Conservation (phyloP, 345 rosid species). For the Populus tremula region DNA sequence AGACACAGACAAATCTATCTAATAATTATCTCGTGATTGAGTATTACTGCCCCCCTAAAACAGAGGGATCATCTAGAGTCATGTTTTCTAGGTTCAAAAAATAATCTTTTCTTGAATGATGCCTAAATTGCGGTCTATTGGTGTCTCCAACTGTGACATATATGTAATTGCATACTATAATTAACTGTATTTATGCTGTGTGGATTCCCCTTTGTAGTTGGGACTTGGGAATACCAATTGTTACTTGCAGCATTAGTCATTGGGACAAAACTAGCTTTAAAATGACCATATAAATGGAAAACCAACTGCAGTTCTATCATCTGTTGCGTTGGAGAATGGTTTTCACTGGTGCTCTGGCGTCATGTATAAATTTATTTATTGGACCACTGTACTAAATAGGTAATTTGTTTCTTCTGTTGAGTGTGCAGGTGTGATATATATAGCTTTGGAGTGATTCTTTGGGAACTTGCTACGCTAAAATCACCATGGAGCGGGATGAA, state of each 20-base stretch:
- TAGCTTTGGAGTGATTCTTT: conserved; percentile 93
- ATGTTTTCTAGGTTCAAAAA: no score
- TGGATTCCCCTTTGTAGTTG: not conserved
- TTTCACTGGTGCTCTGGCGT: not conserved
- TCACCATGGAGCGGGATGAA: conserved; percentile 98
- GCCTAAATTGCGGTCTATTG: no score
- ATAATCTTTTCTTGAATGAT: no score
- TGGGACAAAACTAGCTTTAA: not conserved
- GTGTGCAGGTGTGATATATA: conserved; percentile 86
- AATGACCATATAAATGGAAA: not conserved
- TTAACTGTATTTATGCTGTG: not conserved
- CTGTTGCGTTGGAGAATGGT: not conserved
- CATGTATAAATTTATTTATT: not conserved
- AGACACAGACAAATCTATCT: no score
- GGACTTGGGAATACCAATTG: not conserved
- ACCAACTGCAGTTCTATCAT: not conserved
- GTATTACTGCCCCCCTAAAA: no score
- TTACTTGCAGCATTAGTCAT: not conserved
- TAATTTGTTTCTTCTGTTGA: conserved; percentile 3
- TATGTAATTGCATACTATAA: not conserved
- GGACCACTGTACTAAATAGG: not conserved
- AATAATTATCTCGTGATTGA: no score
- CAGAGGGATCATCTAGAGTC: no score
- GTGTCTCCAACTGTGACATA: not conserved
- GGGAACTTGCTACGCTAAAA: conserved; percentile 96